Base-by-base conservation (phyloP, 108 stramenopile genomes). In the Chaetoceros tenuissimus region DNA sequence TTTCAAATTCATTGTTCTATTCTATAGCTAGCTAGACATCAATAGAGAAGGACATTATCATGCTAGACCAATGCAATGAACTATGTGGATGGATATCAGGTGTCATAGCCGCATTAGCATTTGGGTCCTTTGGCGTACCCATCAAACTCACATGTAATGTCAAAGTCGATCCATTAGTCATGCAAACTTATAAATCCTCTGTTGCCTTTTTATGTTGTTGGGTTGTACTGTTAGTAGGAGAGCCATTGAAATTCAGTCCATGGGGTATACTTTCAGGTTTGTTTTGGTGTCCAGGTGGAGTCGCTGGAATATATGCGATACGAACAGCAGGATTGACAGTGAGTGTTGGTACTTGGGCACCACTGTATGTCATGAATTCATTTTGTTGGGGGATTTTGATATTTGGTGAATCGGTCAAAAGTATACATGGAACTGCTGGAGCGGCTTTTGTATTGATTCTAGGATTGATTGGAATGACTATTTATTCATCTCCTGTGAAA, bases 221-320 rank as follows among this genome's bases (percentile, higher is more conserved):
- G 24, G 8, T 24, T 5, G 10, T 24, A 10, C 5, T 51, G 16
- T 16, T 10, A 5, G 8, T 51, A 10, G 49, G 49, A 26, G 24
- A 51, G 16, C 10, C 24, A 40, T 40, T 40, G 8, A 40, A 40
- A 40, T 40, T 40, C 13, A 40, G 8, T 5, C 34, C 34, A 10
- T 24, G 5, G 49, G 24, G 49, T 5, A 26, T 51, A 26, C 66
- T 79, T n/a, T 74, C 70, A 20, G 85, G 79, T 17, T 22, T 78
- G 5, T 69, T 84, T 46, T 83, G 85, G 85, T 82, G 83, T 3
- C 85, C 85, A 13, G 85, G 79, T 19, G 85, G 85, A 10, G 13
- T 13, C 13, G 34, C 34, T 47, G 78, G 79, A 3, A 74, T 81
- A 24, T 75, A 73, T 44, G 78, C 58, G 3, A 84, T 90, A 31